These are phyloP conservation scores for Zizania palustris DNA, from an alignment of 202 grass and related monocot species.

Conservation along the genomic window DNA sequence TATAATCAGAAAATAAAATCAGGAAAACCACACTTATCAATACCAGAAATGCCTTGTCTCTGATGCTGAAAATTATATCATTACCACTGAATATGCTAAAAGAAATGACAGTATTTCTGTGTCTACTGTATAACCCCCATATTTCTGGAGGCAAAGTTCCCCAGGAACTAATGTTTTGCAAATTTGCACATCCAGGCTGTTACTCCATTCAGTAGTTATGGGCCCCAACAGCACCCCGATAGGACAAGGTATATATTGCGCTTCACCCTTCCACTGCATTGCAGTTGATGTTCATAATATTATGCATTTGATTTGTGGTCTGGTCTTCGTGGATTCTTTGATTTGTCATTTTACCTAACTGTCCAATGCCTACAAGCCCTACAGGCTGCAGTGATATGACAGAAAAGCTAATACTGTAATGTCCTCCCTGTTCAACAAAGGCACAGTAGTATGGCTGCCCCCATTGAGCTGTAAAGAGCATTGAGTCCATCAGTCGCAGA, in stretches of 20 bases:
- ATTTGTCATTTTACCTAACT: background rate
- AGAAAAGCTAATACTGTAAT: background rate
- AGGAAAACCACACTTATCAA: constrained; percentile 1
- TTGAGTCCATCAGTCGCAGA: too few relatives aligned
- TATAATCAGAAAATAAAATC: background rate
- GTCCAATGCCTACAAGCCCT: background rate
- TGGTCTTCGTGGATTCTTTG: background rate
- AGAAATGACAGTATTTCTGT: background rate
- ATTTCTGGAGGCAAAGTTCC: background rate
- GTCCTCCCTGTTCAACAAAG: too few relatives aligned
- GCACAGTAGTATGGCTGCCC: too few relatives aligned
- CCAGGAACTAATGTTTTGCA: background rate
- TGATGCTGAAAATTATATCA: background rate
- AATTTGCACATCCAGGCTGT: background rate
- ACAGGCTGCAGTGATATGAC: background rate
- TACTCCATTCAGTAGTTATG: background rate
- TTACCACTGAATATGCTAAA: constrained; percentile 3
- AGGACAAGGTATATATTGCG: too few relatives aligned
- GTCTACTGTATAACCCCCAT: background rate
- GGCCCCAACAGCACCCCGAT: background rate
- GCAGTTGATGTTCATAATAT: background rate
- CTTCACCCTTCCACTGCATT: background rate
- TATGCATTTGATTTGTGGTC: background rate
- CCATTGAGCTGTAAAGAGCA: too few relatives aligned
- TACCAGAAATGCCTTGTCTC: background rate